These are phyloP conservation scores for Roridomyces roridus DNA, from an alignment of 768 basidiomycete species.

Conservation along the genomic window DNA sequence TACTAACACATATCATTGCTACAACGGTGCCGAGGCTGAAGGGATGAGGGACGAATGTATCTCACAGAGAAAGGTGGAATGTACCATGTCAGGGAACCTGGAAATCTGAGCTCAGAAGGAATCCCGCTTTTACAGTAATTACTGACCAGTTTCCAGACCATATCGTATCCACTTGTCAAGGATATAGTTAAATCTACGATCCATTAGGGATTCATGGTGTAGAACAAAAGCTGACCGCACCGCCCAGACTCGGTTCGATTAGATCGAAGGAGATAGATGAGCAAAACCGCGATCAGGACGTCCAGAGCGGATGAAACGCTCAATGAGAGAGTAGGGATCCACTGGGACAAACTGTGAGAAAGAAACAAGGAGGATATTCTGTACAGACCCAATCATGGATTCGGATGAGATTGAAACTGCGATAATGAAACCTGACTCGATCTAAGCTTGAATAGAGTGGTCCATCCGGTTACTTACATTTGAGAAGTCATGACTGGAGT, in stretches of 20 bases:
- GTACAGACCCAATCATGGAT: background rate
- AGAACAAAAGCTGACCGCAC: slow-evolving; percentile 31
- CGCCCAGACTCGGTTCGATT: slow-evolving; percentile 47
- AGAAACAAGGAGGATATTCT: too few species aligned
- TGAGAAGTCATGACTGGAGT: too few species aligned
- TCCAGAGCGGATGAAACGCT: slow-evolving; percentile 56
- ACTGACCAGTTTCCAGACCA: slow-evolving; percentile 55
- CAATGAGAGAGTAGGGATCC: too few species aligned
- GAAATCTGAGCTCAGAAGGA: background rate
- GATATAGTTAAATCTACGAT: slow-evolving; percentile 52
- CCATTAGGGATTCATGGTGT: background rate
- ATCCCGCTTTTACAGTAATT: background rate
- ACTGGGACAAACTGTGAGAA: too few species aligned
- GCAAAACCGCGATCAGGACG: slow-evolving; percentile 50
- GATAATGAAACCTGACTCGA: too few species aligned
- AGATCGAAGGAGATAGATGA: slow-evolving; percentile 49
- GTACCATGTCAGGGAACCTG: slow-evolving; percentile 48
- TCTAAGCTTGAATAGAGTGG: too few species aligned
- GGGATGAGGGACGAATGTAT: background rate
- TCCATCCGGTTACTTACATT: too few species aligned
- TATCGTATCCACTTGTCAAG: slow-evolving; percentile 56
- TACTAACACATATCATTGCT: slow-evolving; percentile 55
- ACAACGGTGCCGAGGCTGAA: slow-evolving; percentile 47
- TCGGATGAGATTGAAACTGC: background rate
- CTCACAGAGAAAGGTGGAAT: background rate